Evolutionary conservation across 176 grass and related monocot species (phyloP).

Genomic region (Oryza glumipatula): DNA sequence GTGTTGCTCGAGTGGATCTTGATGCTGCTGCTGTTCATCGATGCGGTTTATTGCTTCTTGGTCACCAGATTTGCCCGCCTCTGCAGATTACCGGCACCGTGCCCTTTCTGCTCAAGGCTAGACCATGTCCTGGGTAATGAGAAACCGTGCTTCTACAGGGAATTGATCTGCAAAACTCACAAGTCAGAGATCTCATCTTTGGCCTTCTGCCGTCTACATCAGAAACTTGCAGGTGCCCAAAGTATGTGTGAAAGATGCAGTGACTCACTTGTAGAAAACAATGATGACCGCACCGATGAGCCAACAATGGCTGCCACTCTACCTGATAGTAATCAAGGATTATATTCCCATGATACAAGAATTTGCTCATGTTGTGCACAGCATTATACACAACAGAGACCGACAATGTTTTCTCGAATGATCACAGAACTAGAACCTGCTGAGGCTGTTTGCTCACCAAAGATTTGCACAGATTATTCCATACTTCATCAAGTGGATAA

Average conservation of each 20-base stretch:
- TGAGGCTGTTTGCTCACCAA: constrained; percentile 37
- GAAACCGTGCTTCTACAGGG: constrained; percentile 78
- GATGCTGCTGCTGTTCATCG: constrained; percentile 79
- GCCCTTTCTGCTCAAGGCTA: constrained; percentile 77
- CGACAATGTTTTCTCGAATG: constrained; percentile 21
- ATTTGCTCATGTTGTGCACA: constrained; percentile 64
- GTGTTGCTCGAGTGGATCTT: constrained; percentile 81
- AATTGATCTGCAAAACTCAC: constrained; percentile 81
- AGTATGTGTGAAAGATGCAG: constrained; percentile 70
- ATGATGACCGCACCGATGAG: constrained; percentile 22
- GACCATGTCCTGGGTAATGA: constrained; percentile 76
- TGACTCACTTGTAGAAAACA: constrained; percentile 35
- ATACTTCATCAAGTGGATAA: constrained; percentile 38
- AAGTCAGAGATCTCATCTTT: constrained; percentile 84
- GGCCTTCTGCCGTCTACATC: constrained; percentile 71
- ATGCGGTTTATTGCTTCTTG: constrained; percentile 65
- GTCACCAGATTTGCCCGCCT: constrained; percentile 72
- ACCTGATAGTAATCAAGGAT: constrained; percentile 5
- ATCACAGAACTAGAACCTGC: constrained; percentile 32
- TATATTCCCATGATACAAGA: constrained; percentile 17
- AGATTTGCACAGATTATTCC: constrained; percentile 45
- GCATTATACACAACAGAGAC: constrained; percentile 21
- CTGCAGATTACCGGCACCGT: constrained; percentile 72
- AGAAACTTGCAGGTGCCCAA: constrained; percentile 56
- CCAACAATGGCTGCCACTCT: background rate